Percentiles rank a stretch among this genome's conserved stretches.
phyloP scores from a whole-genome alignment of 352 stramenopile genomes.

The Phytophthora meadii region DNA sequence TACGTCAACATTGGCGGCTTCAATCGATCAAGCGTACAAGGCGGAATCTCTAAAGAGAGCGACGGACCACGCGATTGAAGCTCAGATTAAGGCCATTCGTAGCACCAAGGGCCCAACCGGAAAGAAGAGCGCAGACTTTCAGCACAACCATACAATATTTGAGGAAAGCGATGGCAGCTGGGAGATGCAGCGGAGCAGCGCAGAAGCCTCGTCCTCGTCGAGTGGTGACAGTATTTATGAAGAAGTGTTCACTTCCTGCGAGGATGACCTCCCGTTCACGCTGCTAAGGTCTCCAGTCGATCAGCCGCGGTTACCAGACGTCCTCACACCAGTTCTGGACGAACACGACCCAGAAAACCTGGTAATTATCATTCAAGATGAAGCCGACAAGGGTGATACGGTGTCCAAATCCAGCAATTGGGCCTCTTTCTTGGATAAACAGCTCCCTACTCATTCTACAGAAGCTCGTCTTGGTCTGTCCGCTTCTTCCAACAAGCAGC shows the following conservation, averaged over 20 bases:
- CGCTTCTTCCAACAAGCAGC: slow-evolving; percentile 28
- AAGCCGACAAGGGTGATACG: slow-evolving; percentile 6
- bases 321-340: slow-evolving; percentile 16
- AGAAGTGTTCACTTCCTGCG: slow-evolving; percentile 53
- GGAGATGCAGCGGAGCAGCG: slow-evolving; percentile 26
- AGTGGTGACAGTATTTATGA: slow-evolving; percentile 53
- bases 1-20: slow-evolving; percentile 33
- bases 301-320: background rate
- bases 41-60: slow-evolving; percentile 65
- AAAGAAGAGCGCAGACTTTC: slow-evolving; percentile 17
- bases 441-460: slow-evolving; percentile 37
- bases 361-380: slow-evolving; percentile 39
- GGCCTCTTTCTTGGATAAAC: slow-evolving; percentile 58
- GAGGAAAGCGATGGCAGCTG: slow-evolving; percentile 22
- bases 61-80: slow-evolving; percentile 68
- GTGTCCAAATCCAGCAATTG: slow-evolving; percentile 33
- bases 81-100: slow-evolving; percentile 57
- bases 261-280: slow-evolving; percentile 73
- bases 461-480: slow-evolving; percentile 16
- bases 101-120: slow-evolving; percentile 1
- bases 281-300: slow-evolving; percentile 54
- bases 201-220: slow-evolving; percentile 27
- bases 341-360: slow-evolving; percentile 20
- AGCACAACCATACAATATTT: slow-evolving; percentile 15
- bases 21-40: slow-evolving; percentile 81